Base-by-base conservation (phyloP, 2,329 filamentous ascomycete species). In the Lachnellula willkommii region DNA sequence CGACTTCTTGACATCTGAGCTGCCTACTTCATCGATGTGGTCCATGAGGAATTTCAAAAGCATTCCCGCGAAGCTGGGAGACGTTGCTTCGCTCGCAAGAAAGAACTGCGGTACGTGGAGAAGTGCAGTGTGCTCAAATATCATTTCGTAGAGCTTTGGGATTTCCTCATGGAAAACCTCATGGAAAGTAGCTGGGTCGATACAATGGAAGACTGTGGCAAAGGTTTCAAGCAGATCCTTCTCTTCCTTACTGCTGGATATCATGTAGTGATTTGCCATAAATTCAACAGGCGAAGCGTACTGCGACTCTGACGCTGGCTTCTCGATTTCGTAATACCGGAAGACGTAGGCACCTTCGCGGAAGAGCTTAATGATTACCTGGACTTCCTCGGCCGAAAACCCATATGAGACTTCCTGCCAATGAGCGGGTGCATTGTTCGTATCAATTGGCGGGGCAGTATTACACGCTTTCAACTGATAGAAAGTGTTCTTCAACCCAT, bases 91-190 rank as follows among this genome's bases (percentile, higher is more conserved):
- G 66, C 92, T 96, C n/a, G 95, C 94, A 51, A 99, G 82, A 73
- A 99, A 94, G 72, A 97, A 99, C 69, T 99, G 94, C 6, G 94
- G 93, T 55, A 99, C 89, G 71, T 99, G 94, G 51, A 99, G 79
- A 40, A 99, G 79, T 26, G 90, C 89, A 2, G 91, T 91, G 72
- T 99, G 94, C 70, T 97, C 90, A 70, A 97, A 96, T 74, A 96
- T 96, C 81, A 97, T 93, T 61, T 96, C 88, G 71, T 99, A 97
- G 39, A 99, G 83, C 71, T 90, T 90, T 39, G 93, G 93, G 58
- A 99, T 97, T 75, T 97, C 94, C 58, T 92, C 90, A 69, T 96
- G 90, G 71, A 99, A 99, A 42, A 99, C 91, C 74, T 99, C 94
- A 67, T 99, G 92, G 70, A 99, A 99, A 0, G 93, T 96, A 11